phyloP scores from a whole-genome alignment of 2,329 filamentous ascomycete species.

The Aspergillus intermedius region DNA sequence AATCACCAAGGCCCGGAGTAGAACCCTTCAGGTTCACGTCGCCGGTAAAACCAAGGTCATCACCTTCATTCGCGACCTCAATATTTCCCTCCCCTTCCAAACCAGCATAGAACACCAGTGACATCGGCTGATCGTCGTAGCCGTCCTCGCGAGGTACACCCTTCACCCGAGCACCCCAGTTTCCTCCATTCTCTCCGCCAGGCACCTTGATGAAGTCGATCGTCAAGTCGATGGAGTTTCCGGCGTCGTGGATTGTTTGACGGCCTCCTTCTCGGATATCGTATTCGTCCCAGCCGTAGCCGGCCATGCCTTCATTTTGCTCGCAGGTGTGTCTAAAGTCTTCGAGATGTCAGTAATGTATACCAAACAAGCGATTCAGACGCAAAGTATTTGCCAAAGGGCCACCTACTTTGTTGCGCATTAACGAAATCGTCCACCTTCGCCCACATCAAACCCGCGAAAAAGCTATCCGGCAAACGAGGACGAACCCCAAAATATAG shows the following conservation, averaged over 20 bases:
- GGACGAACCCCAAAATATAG: constrained; percentile 89
- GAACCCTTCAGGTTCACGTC: constrained; percentile 65
- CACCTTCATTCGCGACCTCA: constrained; percentile 50
- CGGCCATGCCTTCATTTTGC: constrained; percentile 85
- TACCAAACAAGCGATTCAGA: not conserved
- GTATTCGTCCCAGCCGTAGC: constrained; percentile 97
- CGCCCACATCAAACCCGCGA: constrained; percentile 81
- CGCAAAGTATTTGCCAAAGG: not conserved
- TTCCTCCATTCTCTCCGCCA: constrained; percentile 76
- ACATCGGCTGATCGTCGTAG: constrained; percentile 61
- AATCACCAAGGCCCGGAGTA: constrained; percentile 67
- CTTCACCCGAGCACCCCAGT: constrained; percentile 84
- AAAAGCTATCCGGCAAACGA: constrained; percentile 71
- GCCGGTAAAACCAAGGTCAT: constrained; percentile 49
- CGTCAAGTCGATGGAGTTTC: constrained; percentile 81
- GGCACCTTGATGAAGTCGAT: constrained; percentile 92
- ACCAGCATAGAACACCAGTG: constrained; percentile 73
- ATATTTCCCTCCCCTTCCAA: constrained; percentile 70
- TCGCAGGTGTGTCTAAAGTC: constrained; percentile 92
- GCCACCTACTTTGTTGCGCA: constrained; percentile 64
- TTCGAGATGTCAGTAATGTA: constrained; percentile 34
- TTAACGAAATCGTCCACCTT: constrained; percentile 71
- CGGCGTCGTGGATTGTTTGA: constrained; percentile 84
- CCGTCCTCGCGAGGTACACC: constrained; percentile 68
- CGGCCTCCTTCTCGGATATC: constrained; percentile 80